Evolutionary conservation across 371 early-diverging fungal genomes (phyloP).

Genomic region (Dichotomocladium elegans): DNA sequence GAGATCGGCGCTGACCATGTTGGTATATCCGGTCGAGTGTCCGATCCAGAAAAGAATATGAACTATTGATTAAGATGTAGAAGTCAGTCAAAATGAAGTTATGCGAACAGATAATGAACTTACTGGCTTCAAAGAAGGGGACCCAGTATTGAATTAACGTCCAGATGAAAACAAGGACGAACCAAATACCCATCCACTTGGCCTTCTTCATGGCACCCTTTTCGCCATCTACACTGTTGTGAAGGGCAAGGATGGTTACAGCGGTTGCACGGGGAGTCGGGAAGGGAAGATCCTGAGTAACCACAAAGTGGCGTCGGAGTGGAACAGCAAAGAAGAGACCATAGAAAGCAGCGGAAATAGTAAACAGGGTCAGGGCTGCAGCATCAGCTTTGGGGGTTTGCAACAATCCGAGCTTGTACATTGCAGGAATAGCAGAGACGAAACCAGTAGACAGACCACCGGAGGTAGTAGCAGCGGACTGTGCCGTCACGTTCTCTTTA

Average conservation of each 20-base stretch:
- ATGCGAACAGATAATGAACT: conserved; percentile 4
- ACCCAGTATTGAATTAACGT: conserved; percentile 50
- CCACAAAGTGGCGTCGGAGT: conserved; percentile 65
- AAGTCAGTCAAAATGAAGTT: not conserved
- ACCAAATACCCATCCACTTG: conserved; percentile 45
- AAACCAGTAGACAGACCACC: conserved; percentile 68
- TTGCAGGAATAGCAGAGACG: conserved; percentile 67
- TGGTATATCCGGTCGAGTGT: conserved; percentile 29
- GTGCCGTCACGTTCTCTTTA: conserved; percentile 65
- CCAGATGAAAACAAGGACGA: conserved; percentile 42
- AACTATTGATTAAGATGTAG: conserved; percentile 9
- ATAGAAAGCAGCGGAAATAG: conserved; percentile 59
- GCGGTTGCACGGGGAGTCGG: conserved; percentile 72
- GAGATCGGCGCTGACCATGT: conserved; percentile 47
- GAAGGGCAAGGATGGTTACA: conserved; percentile 61
- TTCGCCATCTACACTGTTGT: conserved; percentile 44
- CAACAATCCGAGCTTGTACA: conserved; percentile 62
- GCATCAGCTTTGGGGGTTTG: conserved; percentile 43
- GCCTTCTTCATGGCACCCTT: conserved; percentile 37
- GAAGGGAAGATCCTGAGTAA: conserved; percentile 66
- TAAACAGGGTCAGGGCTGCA: conserved; percentile 50
- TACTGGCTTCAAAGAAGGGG: conserved; percentile 48
- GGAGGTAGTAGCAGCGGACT: conserved; percentile 64
- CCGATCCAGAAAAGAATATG: conserved; percentile 61
- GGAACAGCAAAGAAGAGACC: conserved; percentile 76